Evolutionary conservation across 2,329 filamentous ascomycete species (phyloP), one percentile per base, ranked within the genome.

Genomic region (Stemphylium lycopersici): DNA sequence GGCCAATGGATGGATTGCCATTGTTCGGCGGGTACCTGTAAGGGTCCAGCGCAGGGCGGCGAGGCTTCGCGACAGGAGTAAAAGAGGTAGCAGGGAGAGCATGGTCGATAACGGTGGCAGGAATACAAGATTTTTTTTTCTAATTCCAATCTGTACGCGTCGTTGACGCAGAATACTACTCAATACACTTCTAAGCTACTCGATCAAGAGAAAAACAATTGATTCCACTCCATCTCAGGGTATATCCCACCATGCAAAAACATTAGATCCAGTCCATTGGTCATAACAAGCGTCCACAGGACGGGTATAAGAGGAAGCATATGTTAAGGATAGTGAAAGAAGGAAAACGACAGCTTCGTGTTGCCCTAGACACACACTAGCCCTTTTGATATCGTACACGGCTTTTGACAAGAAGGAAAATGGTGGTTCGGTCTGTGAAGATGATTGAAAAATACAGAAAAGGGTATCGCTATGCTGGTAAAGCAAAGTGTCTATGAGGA

Each of bases 211-310:
- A 44, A 45, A 44, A 41, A 33, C 32, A n/a, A n/a, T 16, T 29
- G 39, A 10, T 40, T 33, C 31, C 53, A 54, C 51, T 58, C 53
- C 45, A 44, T 49, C 49, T 36, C 42, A 24, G 60, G 52, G 58
- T 61, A 61, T 63, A 55, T 42, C 39, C 53, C 53, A 22, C 41
- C 55, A 38, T 40, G 49, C 51, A 63, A 49, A 64, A 52, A 65
- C 56, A 70, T 70, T 70, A 70, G 61, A 68, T 67, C 64, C 64
- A 67, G 59, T 63, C 62, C 50, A 65, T 56, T 56, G 55, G 58
- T 61, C 58, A 38, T 53, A 36, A 52, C 11, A 48, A 53, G 56
- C 29, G 60, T 59, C 65, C 55, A 61, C 68, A 62, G 67, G 66
- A 70, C 67, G 57, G 44, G 48, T 59, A 58, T 59, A 59, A 39